These are phyloP conservation scores for Salvia splendens DNA, from an alignment of 257 asterid genomes.

Conservation along the genomic window DNA sequence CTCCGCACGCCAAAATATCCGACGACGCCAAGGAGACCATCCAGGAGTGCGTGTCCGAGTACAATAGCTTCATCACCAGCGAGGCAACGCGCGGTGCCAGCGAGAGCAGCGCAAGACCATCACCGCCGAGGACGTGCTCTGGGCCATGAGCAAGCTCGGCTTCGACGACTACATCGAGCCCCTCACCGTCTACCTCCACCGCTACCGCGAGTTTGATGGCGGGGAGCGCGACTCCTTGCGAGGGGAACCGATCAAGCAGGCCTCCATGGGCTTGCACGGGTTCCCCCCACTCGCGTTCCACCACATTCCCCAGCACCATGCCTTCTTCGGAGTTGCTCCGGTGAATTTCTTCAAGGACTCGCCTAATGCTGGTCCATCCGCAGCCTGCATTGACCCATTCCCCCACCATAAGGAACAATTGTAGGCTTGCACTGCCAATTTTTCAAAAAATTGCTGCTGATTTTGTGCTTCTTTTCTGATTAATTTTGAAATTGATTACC, in stretches of 20 bases:
- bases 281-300: conserved; percentile 43
- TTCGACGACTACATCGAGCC: conserved; percentile 91
- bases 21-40: conserved; percentile 96
- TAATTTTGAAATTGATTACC: neutral
- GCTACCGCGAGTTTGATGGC: conserved; percentile 73
- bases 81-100: conserved; percentile 97
- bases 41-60: conserved; percentile 93
- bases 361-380: conserved; percentile 51
- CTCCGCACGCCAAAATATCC: conserved; percentile 85
- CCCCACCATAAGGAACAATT: conserved; percentile 57
- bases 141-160: conserved; percentile 98
- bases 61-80: conserved; percentile 88
- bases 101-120: conserved; percentile 94
- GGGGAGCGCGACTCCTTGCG: conserved; percentile 68
- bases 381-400: conserved; percentile 43
- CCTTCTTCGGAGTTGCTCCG: conserved; percentile 46
- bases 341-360: conserved; percentile 57
- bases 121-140: conserved; percentile 86
- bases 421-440: conserved; percentile 22
- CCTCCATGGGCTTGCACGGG: conserved; percentile 37
- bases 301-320: conserved; percentile 56
- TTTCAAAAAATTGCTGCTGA: conserved; percentile 9
- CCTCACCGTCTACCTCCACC: conserved; percentile 73
- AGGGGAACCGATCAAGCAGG: conserved; percentile 61
- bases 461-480: neutral